A percentile compares a stretch with the other conserved stretches of the same genome.
These are phyloP conservation scores for Alternaria tenuissima DNA, from an alignment of 2,329 filamentous ascomycete genomes.

Conservation along the genomic window DNA sequence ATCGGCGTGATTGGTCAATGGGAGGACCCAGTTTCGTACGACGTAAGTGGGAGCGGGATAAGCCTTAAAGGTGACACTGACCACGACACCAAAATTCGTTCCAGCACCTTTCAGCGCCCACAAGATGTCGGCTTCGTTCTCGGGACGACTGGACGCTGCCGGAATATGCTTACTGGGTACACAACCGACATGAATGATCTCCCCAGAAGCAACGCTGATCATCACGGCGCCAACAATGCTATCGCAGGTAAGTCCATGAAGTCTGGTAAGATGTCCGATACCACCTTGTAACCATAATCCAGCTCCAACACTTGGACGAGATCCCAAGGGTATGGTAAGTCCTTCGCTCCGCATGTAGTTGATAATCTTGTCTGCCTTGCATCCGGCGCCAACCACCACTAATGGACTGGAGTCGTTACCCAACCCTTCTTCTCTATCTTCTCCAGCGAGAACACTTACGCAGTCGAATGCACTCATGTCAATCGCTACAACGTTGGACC, in stretches of 20 bases:
- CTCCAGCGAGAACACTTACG: slow-evolving; percentile 54
- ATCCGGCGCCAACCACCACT: slow-evolving; percentile 64
- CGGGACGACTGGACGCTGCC: slow-evolving; percentile 50
- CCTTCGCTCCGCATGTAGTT: slow-evolving; percentile 56
- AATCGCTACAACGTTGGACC: slow-evolving; percentile 62
- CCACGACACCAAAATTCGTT: slow-evolving; percentile 66
- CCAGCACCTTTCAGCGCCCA: slow-evolving; percentile 68
- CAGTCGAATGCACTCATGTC: slow-evolving; percentile 67
- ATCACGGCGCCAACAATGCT: slow-evolving; percentile 67
- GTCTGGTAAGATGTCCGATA: slow-evolving; percentile 66
- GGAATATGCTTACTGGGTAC: slow-evolving; percentile 60
- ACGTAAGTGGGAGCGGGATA: slow-evolving; percentile 54
- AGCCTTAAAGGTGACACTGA: slow-evolving; percentile 62
- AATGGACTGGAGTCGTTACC: slow-evolving; percentile 37
- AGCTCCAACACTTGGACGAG: slow-evolving; percentile 69
- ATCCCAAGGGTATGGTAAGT: slow-evolving; percentile 66
- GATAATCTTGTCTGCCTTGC: slow-evolving; percentile 65
- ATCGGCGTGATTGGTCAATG: slow-evolving; percentile 38
- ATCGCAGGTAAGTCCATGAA: slow-evolving; percentile 67
- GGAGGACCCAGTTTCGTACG: slow-evolving; percentile 38
- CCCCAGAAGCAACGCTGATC: slow-evolving; percentile 59
- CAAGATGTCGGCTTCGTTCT: slow-evolving; percentile 62
- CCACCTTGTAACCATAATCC: slow-evolving; percentile 72
- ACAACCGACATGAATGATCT: slow-evolving; percentile 60
- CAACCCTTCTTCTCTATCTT: slow-evolving; percentile 26